Conservation (phyloP, 2,329 filamentous ascomycete genomes). For the Aspergillus novofumigatus region DNA sequence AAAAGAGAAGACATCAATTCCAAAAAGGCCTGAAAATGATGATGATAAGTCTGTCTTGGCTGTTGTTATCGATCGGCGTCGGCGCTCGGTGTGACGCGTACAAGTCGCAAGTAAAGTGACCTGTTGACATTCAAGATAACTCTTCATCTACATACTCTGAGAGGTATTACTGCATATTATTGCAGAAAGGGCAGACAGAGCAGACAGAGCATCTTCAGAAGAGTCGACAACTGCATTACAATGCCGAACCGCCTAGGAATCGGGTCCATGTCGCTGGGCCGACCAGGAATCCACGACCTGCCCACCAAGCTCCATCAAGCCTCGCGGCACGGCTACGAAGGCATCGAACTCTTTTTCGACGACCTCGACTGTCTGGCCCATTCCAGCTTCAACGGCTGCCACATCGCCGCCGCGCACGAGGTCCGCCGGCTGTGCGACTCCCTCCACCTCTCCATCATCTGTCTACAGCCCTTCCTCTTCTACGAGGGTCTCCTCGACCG, state of each 20-base stretch:
- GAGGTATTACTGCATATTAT: too few species aligned
- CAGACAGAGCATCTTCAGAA: too few species aligned
- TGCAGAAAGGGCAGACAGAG: too few species aligned
- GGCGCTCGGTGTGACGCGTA: too few species aligned
- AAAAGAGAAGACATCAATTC: too few species aligned
- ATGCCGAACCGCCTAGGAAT: slow-evolving; percentile 54
- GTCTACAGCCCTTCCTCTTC: slow-evolving; percentile 72
- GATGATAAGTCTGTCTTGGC: too few species aligned
- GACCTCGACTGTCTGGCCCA: slow-evolving; percentile 30
- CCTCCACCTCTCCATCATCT: slow-evolving; percentile 38
- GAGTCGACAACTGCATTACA: neutral
- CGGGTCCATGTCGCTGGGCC: slow-evolving; percentile 72
- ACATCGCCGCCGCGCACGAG: slow-evolving; percentile 22
- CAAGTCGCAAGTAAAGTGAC: too few species aligned
- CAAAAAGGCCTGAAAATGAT: too few species aligned
- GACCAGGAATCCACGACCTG: slow-evolving; percentile 66
- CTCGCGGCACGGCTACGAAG: slow-evolving; percentile 36
- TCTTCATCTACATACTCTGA: too few species aligned
- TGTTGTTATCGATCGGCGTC: too few species aligned
- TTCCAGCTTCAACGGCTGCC: slow-evolving; percentile 20
- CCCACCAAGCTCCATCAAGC: slow-evolving; percentile 66
- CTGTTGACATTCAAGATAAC: too few species aligned
- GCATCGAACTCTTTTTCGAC: slow-evolving; percentile 37
- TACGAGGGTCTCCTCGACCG: slow-evolving; percentile 70
- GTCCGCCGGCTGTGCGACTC: slow-evolving; percentile 48